Evolutionary conservation across 352 stramenopile species (phyloP).

Genomic region (Phytophthora pini): DNA sequence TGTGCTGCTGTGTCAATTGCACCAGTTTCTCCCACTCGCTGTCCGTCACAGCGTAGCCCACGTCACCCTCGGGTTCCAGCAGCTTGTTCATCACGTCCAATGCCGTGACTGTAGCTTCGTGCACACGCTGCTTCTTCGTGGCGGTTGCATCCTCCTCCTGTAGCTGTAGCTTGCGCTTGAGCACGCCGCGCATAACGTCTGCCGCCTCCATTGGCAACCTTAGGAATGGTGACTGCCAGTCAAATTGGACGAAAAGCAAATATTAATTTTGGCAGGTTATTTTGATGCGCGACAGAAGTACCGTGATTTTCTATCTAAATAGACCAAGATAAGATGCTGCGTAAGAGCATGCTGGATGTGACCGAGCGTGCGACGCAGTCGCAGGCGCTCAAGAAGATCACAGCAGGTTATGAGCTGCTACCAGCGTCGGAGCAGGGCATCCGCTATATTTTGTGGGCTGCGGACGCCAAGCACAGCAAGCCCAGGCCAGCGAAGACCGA

Average conservation of each 20-base stretch:
- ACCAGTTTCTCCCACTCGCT: constrained; percentile 78
- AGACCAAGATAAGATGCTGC: constrained; percentile 48
- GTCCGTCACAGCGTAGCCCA: constrained; percentile 63
- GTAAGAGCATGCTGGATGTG: constrained; percentile 67
- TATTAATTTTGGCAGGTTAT: not conserved
- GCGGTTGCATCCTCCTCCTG: constrained; percentile 7
- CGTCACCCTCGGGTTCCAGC: constrained; percentile 47
- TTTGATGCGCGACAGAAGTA: not conserved
- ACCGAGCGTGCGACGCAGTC: constrained; percentile 62
- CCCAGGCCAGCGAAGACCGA: constrained; percentile 26
- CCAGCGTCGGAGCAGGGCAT: constrained; percentile 41
- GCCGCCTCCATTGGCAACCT: constrained; percentile 10
- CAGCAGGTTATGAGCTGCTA: constrained; percentile 60
- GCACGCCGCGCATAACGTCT: constrained; percentile 27
- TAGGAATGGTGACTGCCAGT: constrained; percentile 21
- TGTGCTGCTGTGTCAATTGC: constrained; percentile 63
- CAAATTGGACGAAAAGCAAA: constrained; percentile 29
- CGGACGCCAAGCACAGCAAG: constrained; percentile 47
- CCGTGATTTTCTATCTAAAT: constrained; percentile 1
- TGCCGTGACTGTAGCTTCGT: constrained; percentile 61
- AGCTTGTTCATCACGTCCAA: constrained; percentile 78
- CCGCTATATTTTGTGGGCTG: constrained; percentile 67
- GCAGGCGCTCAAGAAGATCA: constrained; percentile 70
- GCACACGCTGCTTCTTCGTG: constrained; percentile 73
- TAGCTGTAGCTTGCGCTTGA: constrained; percentile 47